These are phyloP conservation scores for Neltuma alba DNA, from an alignment of 306 rosid genomes.

Conservation along the genomic window DNA sequence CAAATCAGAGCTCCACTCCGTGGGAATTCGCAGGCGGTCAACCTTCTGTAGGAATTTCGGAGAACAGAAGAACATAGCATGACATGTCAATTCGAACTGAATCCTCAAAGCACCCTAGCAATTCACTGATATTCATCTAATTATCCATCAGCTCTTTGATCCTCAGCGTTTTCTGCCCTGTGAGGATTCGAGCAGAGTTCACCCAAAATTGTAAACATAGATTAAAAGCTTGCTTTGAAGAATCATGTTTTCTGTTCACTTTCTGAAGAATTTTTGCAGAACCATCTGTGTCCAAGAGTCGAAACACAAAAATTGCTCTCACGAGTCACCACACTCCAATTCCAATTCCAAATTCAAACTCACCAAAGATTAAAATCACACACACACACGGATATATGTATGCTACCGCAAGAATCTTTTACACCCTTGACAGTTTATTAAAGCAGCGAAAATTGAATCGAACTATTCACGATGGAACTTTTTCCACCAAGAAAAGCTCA, in stretches of 20 bases:
- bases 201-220: too few species aligned
- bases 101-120: too few species aligned
- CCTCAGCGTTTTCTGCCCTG: too few species aligned
- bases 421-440: not conserved
- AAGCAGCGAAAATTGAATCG: not conserved
- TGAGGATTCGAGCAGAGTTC: too few species aligned
- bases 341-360: not conserved
- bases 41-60: too few species aligned
- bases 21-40: too few species aligned
- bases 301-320: not conserved
- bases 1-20: too few species aligned
- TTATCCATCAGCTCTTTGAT: too few species aligned
- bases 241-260: not conserved
- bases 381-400: not conserved
- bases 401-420: not conserved
- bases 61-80: too few species aligned
- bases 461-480: not conserved
- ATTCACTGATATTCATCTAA: too few species aligned
- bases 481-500: slow-evolving; percentile 21
- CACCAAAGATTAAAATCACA: not conserved
- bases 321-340: not conserved
- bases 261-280: not conserved
- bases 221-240: not conserved
- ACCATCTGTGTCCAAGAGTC: not conserved
- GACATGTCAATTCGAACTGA: too few species aligned